Conservation (phyloP, 1,284 basidiomycete species). For the Sporisorium graminicola region DNA sequence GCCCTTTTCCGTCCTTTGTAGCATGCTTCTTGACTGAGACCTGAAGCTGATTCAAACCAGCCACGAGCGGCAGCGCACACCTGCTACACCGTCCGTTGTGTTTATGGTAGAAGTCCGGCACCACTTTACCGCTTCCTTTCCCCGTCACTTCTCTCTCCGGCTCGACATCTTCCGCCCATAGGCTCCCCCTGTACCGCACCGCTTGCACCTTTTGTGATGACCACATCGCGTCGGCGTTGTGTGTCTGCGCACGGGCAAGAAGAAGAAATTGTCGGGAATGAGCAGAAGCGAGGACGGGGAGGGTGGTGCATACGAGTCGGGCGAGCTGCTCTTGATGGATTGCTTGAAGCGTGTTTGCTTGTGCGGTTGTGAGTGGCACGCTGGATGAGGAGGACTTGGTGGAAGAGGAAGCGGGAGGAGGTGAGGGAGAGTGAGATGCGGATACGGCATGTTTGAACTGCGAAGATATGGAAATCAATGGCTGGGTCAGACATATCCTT, state of each 20-base stretch:
- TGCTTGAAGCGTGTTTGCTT: constrained; percentile 30
- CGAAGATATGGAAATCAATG: neutral
- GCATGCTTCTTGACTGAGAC: neutral
- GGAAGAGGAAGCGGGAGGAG: constrained; percentile 3
- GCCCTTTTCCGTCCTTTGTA: neutral
- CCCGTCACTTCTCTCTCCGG: neutral
- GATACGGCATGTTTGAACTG: constrained; percentile 37
- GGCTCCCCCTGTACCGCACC: constrained; percentile 9
- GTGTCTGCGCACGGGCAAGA: constrained; percentile 16
- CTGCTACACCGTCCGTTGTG: constrained; percentile 26
- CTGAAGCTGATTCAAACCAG: constrained; percentile 20
- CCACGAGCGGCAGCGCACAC: constrained; percentile 22
- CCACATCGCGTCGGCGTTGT: constrained; percentile 19
- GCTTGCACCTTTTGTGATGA: constrained; percentile 14
- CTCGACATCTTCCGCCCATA: constrained; percentile 39
- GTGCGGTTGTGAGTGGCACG: neutral
- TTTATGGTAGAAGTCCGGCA: constrained; percentile 38
- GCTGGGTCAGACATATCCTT: neutral
- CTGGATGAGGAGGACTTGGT: constrained; percentile 3
- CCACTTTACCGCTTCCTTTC: neutral
- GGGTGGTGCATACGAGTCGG: constrained; percentile 12
- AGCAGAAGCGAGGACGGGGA: constrained; percentile 30
- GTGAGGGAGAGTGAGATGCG: constrained; percentile 13
- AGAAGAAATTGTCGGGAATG: constrained; percentile 35
- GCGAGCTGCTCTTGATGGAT: constrained; percentile 44